Evolutionary conservation across 495 filamentous ascomycete species (phyloP).

Genomic region (Talaromyces borbonicus): DNA sequence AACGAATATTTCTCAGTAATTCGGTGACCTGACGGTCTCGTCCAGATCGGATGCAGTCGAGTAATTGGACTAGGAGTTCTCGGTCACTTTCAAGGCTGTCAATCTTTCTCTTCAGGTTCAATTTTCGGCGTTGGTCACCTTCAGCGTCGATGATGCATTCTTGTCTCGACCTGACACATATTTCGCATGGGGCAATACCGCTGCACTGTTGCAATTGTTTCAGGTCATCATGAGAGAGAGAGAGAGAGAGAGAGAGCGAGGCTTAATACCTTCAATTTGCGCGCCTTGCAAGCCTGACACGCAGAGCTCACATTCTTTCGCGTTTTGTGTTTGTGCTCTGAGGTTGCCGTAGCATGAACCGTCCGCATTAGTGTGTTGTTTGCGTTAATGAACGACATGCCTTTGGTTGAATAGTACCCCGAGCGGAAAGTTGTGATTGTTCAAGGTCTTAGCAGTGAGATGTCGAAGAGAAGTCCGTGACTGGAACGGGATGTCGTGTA

Average conservation of each 20-base stretch:
- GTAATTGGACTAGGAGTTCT: constrained; percentile 18
- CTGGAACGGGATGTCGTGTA: too few relatives aligned
- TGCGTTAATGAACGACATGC: constrained; percentile 2
- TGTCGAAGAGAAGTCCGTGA: neutral
- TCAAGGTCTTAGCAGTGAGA: neutral
- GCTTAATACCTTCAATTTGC: constrained; percentile 19
- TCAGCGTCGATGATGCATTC: constrained; percentile 23
- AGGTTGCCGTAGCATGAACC: neutral
- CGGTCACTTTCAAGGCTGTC: constrained; percentile 23
- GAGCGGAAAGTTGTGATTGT: neutral
- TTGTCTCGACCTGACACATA: constrained; percentile 10
- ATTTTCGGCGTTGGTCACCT: constrained; percentile 26
- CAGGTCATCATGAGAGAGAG: neutral
- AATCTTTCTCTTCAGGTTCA: constrained; percentile 27
- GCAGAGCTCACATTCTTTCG: constrained; percentile 16
- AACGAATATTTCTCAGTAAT: constrained; percentile 26
- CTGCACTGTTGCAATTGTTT: constrained; percentile 22
- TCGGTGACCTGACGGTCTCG: constrained; percentile 12
- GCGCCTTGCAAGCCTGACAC: constrained; percentile 21
- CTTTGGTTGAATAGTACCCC: neutral
- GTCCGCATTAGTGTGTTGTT: neutral
- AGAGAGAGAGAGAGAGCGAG: neutral
- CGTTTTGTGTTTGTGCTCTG: neutral
- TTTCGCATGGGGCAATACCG: constrained; percentile 9
- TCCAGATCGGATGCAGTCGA: constrained; percentile 18